Evolutionary conservation across 1,139 yeast genomes (phyloP).

Genomic region (Maudiozyma humilis): DNA sequence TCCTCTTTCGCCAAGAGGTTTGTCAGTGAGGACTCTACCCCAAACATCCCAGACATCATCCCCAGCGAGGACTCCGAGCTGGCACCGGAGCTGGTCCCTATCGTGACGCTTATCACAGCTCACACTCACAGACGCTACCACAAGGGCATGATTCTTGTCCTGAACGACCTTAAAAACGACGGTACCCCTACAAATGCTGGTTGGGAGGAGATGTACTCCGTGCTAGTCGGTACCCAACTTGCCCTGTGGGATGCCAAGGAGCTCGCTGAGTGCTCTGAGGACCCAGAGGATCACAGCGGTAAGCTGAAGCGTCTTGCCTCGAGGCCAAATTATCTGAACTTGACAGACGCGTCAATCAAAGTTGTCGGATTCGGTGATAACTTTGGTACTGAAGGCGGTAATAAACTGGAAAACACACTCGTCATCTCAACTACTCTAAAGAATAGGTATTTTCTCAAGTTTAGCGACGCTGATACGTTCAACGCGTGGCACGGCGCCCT

Average conservation of each 20-base stretch:
- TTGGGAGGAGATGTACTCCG: conserved; percentile 92
- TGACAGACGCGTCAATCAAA: conserved; percentile 79
- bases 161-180: conserved; percentile 67
- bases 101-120: conserved; percentile 62
- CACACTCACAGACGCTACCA: conserved; percentile 65
- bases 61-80: conserved; percentile 50
- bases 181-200: conserved; percentile 75
- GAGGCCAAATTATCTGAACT: conserved; percentile 79
- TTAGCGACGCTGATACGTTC: conserved; percentile 50
- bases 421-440: conserved; percentile 85
- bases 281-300: conserved; percentile 34
- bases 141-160: conserved; percentile 66
- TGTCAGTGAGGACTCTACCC: conserved; percentile 10
- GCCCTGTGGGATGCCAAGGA: conserved; percentile 88
- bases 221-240: conserved; percentile 78
- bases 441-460: conserved; percentile 76
- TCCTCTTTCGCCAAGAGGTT: conserved; percentile 10
- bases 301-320: conserved; percentile 43
- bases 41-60: conserved; percentile 25
- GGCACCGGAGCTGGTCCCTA: conserved; percentile 65
- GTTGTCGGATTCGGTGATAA: conserved; percentile 68
- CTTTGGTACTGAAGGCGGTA: conserved; percentile 74
- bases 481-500: conserved; percentile 72
- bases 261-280: conserved; percentile 36
- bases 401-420: conserved; percentile 55